Conservation (phyloP, 2,329 filamentous ascomycete genomes). For the Dothideomycetes sp. region DNA sequence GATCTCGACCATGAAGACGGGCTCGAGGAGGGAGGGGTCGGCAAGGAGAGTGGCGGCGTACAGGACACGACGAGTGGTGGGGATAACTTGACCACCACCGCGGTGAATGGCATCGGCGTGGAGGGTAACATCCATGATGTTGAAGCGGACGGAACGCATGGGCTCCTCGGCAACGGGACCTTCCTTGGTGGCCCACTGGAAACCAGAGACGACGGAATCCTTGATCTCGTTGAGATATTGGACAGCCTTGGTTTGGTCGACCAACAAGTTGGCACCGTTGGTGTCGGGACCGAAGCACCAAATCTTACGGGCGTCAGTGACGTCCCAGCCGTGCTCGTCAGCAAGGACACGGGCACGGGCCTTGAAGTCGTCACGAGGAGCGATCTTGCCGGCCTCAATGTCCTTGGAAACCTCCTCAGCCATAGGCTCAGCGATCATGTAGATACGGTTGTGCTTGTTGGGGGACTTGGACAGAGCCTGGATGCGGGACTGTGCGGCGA, state of each 20-base stretch:
- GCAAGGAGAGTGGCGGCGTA: constrained; percentile 88
- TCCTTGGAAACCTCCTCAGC: constrained; percentile 82
- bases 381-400: constrained; percentile 88
- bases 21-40: constrained; percentile 84
- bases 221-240: constrained; percentile 99
- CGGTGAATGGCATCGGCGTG: constrained; percentile 99
- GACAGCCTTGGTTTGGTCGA: constrained; percentile 99
- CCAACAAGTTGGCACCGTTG: constrained; percentile 92
- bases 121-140: constrained; percentile 98
- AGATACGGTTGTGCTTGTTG: constrained; percentile 99
- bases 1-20: constrained; percentile 98
- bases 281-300: constrained; percentile 99
- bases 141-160: constrained; percentile 94
- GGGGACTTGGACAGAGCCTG: constrained; percentile 98
- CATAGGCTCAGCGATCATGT: constrained; percentile 84
- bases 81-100: constrained; percentile 98
- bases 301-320: constrained; percentile 99
- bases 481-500: constrained; percentile 74
- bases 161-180: constrained; percentile 97
- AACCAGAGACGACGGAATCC: constrained; percentile 98
- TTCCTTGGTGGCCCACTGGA: constrained; percentile 99
- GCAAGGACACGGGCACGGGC: constrained; percentile 88
- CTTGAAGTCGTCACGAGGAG: constrained; percentile 98
- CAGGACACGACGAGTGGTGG: constrained; percentile 92
- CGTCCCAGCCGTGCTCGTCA: constrained; percentile 97